These are phyloP conservation scores for Leptoxyphium fumago DNA, from an alignment of 2,329 filamentous ascomycete species.

Conservation along the genomic window DNA sequence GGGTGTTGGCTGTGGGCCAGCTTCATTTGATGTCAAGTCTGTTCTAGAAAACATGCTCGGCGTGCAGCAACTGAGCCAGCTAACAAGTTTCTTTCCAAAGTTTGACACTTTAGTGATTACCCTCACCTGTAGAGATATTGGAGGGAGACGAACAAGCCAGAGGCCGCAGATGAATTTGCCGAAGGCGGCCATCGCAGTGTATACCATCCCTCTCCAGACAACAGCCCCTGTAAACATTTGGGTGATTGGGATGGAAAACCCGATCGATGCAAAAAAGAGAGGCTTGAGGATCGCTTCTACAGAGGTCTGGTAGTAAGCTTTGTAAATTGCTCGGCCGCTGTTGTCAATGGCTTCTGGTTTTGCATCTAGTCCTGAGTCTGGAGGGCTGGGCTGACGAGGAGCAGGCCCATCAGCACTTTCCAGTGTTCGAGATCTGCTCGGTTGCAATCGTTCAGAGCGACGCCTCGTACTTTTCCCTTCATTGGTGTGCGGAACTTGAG, in stretches of 20 bases:
- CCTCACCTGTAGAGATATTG: neutral
- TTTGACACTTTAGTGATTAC: neutral
- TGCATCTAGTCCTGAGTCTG: neutral
- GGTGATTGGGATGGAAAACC: constrained; percentile 63
- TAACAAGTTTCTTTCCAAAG: neutral
- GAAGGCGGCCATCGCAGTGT: constrained; percentile 54
- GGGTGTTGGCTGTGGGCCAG: constrained; percentile 1
- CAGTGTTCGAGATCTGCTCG: neutral
- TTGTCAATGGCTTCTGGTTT: neutral
- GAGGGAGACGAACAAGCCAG: constrained; percentile 25
- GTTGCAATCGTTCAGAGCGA: too few species aligned
- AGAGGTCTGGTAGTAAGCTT: constrained; percentile 24
- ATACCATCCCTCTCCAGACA: constrained; percentile 61
- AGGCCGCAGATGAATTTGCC: constrained; percentile 28
- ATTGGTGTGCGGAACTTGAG: neutral
- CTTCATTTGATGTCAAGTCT: neutral
- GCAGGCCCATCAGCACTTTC: neutral
- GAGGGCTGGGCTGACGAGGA: neutral
- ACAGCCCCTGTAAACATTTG: constrained; percentile 49
- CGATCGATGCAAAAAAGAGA: constrained; percentile 62
- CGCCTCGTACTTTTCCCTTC: neutral
- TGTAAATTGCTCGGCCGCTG: neutral
- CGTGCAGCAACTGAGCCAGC: neutral
- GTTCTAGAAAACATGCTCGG: neutral
- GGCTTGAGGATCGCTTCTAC: constrained; percentile 46